Conservation (phyloP, 495 filamentous ascomycete genomes). For the Penicillium robsamsonii region DNA sequence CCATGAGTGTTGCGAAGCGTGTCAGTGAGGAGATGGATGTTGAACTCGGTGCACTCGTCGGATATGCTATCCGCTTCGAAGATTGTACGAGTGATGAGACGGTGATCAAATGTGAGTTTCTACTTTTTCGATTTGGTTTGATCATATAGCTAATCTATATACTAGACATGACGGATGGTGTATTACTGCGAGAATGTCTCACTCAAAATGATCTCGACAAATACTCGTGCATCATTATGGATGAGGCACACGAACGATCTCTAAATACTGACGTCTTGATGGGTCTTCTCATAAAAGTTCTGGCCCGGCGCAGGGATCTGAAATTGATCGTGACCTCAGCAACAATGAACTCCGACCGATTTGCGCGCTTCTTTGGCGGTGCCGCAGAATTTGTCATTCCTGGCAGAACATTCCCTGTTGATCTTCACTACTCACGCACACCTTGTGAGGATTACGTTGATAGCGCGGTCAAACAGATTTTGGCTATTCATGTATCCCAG, state of each 20-base stretch:
- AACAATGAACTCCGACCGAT: constrained; percentile 97
- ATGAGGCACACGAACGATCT: constrained; percentile 96
- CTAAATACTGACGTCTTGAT: constrained; percentile 97
- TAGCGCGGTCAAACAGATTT: constrained; percentile 90
- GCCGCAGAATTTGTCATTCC: constrained; percentile 97
- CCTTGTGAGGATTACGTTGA: constrained; percentile 98
- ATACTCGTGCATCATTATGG: constrained; percentile 99
- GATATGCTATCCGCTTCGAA: constrained; percentile 98
- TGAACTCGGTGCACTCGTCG: constrained; percentile 82
- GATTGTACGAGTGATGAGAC: constrained; percentile 96
- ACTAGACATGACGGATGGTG: constrained; percentile 93
- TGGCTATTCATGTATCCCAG: constrained; percentile 96
- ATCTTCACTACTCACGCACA: constrained; percentile 91
- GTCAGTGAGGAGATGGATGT: constrained; percentile 99
- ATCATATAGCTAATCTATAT: constrained; percentile 22
- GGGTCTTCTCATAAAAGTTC: constrained; percentile 95
- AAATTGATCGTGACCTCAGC: constrained; percentile 98
- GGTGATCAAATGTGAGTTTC: constrained; percentile 74
- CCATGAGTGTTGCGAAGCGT: constrained; percentile 98
- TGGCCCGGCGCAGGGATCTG: constrained; percentile 83
- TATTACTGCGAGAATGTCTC: constrained; percentile 88
- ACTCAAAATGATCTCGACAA: constrained; percentile 89
- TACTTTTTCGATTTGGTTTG: background rate
- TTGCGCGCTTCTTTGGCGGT: constrained; percentile 95
- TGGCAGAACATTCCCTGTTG: constrained; percentile 94